Conservation (phyloP, 768 basidiomycete species). For the Omphalotus guepiniiformis region DNA sequence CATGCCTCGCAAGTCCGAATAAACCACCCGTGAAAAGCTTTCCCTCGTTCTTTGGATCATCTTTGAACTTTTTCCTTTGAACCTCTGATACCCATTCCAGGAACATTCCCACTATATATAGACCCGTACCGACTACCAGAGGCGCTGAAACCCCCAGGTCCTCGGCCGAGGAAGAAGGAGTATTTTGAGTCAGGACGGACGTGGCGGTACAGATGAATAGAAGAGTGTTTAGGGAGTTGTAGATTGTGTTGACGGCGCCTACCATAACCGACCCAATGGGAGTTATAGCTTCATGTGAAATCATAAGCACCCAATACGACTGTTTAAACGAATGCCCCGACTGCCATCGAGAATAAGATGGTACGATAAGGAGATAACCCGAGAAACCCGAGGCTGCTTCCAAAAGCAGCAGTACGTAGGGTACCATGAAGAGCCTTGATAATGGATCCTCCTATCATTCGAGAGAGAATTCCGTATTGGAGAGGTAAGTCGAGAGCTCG, state of each 20-base stretch:
- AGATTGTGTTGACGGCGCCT: background rate
- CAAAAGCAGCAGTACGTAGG: background rate
- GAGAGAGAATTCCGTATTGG: conserved; percentile 4
- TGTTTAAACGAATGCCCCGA: conserved; percentile 5
- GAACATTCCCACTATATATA: background rate
- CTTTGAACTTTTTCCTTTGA: conserved; percentile 5
- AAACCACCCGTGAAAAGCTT: conserved; percentile 18
- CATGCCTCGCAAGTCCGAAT: conserved; percentile 21
- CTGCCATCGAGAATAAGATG: conserved; percentile 1
- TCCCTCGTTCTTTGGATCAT: conserved; percentile 10
- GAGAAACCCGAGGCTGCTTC: background rate
- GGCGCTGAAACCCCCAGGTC: background rate
- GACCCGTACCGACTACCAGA: background rate
- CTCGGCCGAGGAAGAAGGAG: background rate
- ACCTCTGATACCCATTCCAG: conserved; percentile 5
- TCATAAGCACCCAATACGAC: background rate
- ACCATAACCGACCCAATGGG: background rate
- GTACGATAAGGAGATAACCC: conserved; percentile 2
- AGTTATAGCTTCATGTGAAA: background rate
- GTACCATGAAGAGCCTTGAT: background rate
- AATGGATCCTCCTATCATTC: background rate
- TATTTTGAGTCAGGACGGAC: background rate
- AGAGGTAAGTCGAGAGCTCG: background rate
- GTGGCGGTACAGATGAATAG: conserved; percentile 1
- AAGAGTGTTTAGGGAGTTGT: background rate